Conservation (phyloP, 164 flowering plant species). For the Aristolochia californica region DNA sequence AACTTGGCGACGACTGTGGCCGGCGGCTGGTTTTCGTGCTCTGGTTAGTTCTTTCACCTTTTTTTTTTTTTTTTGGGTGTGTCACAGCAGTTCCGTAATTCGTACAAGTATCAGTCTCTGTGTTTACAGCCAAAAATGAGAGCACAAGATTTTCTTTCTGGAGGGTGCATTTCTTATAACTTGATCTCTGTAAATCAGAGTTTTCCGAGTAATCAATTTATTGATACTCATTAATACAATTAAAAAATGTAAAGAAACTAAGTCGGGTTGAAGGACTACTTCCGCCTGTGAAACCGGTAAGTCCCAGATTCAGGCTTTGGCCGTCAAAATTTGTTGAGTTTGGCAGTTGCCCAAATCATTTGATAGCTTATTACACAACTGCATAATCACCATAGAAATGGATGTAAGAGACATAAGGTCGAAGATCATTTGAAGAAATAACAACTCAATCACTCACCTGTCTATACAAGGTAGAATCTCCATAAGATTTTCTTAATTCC, state of each 20-base stretch:
- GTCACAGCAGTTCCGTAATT: no score
- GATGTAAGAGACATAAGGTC: background rate
- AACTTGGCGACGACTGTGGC: no score
- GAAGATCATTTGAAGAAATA: no score
- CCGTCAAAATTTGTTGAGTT: slow-evolving; percentile 31
- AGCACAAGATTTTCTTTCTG: no score
- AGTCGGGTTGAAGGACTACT: background rate
- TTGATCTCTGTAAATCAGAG: no score
- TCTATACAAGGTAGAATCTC: slow-evolving; percentile 69
- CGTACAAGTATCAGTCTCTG: no score
- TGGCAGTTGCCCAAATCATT: slow-evolving; percentile 43
- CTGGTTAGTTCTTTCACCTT: no score
- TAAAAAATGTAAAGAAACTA: background rate
- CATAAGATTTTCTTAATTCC: slow-evolving; percentile 72
- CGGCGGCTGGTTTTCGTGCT: no score
- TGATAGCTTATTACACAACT: slow-evolving; percentile 67
- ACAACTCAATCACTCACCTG: slow-evolving; percentile 34
- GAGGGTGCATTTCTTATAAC: no score
- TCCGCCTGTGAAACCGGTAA: background rate
- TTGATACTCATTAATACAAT: background rate
- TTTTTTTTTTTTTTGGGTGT: no score
- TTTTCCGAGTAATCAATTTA: no score
- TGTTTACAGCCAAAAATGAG: no score
- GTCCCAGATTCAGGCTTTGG: slow-evolving; percentile 4
- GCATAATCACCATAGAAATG: slow-evolving; percentile 17